Evolutionary conservation across 108 stramenopile species (phyloP), one percentile per base, ranked within the genome.

Genomic region (Thalassiosira profunda): DNA sequence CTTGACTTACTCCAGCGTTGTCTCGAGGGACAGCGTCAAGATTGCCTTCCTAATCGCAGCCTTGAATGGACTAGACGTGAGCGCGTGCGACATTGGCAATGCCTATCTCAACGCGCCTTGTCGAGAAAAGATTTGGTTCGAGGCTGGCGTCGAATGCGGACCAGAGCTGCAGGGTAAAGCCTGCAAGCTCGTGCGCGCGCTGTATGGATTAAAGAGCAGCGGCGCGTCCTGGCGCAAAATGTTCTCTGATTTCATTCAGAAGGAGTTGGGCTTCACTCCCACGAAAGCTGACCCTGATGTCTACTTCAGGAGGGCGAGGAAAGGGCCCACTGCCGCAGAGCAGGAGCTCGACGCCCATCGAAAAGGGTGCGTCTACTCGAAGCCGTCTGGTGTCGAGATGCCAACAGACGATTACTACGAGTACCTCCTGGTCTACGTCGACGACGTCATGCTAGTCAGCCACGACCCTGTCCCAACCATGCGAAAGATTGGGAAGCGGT

Each of bases 1-100:
- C 58, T 12, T 74, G 9, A 87, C 83, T 0, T 82, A 83, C 61
- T 65, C 80, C 3, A 82, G 78, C 47, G 86, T 83, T 9, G 86
- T 86, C 0, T 67, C 75, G 21, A 18, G 79, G 0, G 79, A 83
- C 5, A 83, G 79, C 35, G 75, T 80, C 1, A 70, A 76, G 26
- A 58, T 83, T 11, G 63, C 54, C 2, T 60, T 74, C 14, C 14
- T 70, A 44, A 17, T 74, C 11, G 82, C 72, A 1, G 76, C 82
- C 0, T 40, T 73, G 44, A 82, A 82, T 34, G 65, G 49, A 10
- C 41, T 77, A 20, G 71, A 82, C 24, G 35, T 77, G 4, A 49
- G 58, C 18, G 9, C 63, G 2, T 30, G 38, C 4, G 81, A 81
- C 51, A 65, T 82, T 0, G 53, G 70, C 30, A 76, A 82, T 30